phyloP scores from a whole-genome alignment of 2,329 filamentous ascomycete species.

The Beauveria varroae region DNA sequence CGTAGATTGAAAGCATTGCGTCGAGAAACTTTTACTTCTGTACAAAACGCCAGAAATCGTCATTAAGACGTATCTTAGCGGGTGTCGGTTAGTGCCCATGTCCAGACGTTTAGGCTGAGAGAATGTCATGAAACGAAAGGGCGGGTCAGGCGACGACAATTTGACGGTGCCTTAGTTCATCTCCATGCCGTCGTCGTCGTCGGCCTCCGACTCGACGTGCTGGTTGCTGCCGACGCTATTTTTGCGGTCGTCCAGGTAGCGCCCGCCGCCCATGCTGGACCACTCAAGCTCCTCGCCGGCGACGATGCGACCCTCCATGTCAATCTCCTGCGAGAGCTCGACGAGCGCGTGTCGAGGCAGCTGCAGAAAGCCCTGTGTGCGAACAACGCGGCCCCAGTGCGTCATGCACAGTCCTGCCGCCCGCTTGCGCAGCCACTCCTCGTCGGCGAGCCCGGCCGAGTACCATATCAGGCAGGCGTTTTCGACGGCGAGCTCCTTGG shows the following conservation, averaged over 20 bases:
- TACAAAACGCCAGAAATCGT: neutral
- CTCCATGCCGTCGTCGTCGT: constrained; percentile 58
- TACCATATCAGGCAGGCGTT: constrained; percentile 97
- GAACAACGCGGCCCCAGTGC: constrained; percentile 90
- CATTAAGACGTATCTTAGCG: neutral
- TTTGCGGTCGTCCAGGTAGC: constrained; percentile 45
- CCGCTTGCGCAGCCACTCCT: constrained; percentile 87
- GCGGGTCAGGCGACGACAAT: neutral
- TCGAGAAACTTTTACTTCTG: neutral
- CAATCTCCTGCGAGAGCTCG: constrained; percentile 87
- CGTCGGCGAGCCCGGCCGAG: constrained; percentile 78
- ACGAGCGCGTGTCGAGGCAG: constrained; percentile 74
- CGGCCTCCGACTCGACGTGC: constrained; percentile 47
- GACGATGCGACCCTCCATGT: constrained; percentile 85
- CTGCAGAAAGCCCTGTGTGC: constrained; percentile 77
- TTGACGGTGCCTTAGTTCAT: constrained; percentile 29
- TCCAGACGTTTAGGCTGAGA: neutral
- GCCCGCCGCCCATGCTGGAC: constrained; percentile 36
- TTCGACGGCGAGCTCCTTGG: constrained; percentile 86
- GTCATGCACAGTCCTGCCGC: constrained; percentile 84
- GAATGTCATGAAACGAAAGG: neutral
- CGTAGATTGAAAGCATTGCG: neutral
- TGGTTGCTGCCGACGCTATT: constrained; percentile 53
- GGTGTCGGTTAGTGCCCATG: too few species aligned
- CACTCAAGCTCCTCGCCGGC: constrained; percentile 73